These are phyloP conservation scores for Dalbergia oliveri DNA, from an alignment of 306 rosid genomes.

Conservation along the genomic window DNA sequence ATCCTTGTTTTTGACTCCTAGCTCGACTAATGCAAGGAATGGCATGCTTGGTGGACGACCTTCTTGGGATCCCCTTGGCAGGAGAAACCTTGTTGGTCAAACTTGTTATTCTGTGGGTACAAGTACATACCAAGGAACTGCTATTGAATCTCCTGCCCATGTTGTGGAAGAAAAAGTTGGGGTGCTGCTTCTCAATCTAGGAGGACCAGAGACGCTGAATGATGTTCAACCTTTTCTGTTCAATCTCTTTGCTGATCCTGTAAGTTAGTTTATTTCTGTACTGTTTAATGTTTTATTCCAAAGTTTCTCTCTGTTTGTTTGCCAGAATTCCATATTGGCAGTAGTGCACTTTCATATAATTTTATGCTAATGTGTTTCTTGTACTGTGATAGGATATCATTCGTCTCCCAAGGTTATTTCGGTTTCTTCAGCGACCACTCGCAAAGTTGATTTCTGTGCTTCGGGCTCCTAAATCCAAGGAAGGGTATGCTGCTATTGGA, in stretches of 20 bases:
- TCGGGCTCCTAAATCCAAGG: conserved; percentile 97
- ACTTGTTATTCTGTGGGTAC: conserved; percentile 60
- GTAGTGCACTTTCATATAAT: not conserved
- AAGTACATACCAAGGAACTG: conserved; percentile 54
- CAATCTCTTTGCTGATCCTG: conserved; percentile 98
- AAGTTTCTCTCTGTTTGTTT: not conserved
- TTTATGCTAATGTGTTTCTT: conserved; percentile 37
- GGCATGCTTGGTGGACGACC: conserved; percentile 39
- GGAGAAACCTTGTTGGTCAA: conserved; percentile 54
- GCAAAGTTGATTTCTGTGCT: conserved; percentile 85
- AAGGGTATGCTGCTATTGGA: conserved; percentile 98
- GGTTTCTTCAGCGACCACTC: conserved; percentile 87
- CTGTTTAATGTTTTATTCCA: not conserved
- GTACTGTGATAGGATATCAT: conserved; percentile 79
- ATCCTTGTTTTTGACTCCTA: conserved; percentile 50
- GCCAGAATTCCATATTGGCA: not conserved
- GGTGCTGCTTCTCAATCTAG: conserved; percentile 92
- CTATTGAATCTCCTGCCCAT: conserved; percentile 58
- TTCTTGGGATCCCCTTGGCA: conserved; percentile 39
- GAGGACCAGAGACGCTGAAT: conserved; percentile 95
- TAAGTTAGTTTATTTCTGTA: conserved; percentile 47
- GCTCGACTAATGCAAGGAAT: conserved; percentile 44
- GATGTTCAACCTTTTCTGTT: conserved; percentile 96
- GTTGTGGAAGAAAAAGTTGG: conserved; percentile 83
- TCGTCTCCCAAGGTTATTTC: conserved; percentile 90